phyloP scores from a whole-genome alignment of 805 yeast genomes.

The Monosporozyma siamensis region DNA sequence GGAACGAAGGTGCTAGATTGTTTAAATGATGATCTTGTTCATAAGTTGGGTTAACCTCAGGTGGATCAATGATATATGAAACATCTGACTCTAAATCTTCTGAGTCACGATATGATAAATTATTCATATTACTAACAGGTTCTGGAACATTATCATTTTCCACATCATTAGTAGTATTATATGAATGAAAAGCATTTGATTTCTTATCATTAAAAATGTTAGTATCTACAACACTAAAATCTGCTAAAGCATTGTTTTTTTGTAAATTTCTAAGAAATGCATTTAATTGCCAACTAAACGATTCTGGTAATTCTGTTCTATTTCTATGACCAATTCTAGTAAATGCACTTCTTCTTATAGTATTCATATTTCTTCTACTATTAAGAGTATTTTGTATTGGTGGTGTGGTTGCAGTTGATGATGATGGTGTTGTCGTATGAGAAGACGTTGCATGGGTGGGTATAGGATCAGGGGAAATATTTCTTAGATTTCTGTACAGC shows the following conservation, averaged over 20 bases:
- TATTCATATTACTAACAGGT: not conserved
- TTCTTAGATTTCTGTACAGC: slow-evolving; percentile 4
- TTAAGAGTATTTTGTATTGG: not conserved
- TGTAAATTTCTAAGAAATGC: slow-evolving; percentile 13
- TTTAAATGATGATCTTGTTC: not conserved
- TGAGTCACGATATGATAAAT: not conserved
- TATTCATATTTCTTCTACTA: not conserved
- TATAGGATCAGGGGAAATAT: too few relatives aligned
- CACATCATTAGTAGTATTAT: too few relatives aligned
- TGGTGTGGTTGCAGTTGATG: not conserved
- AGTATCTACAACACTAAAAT: slow-evolving; percentile 12
- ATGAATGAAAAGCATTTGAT: not conserved
- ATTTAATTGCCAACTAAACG: slow-evolving; percentile 9
- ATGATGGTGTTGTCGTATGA: not conserved
- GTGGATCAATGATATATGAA: not conserved
- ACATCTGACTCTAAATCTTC: not conserved
- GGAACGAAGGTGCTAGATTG: slow-evolving; percentile 12
- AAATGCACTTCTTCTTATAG: not conserved
- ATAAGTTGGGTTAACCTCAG: not conserved
- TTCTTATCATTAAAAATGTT: not conserved
- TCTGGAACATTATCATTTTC: not conserved
- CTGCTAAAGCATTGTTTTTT: slow-evolving; percentile 17
- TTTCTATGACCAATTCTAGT: not conserved
- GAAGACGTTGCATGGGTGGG: not conserved
- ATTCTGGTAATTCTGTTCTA: not conserved